These are phyloP conservation scores for Leishmania mexicana DNA, from an alignment of 208 protist genomes.

Conservation along the genomic window DNA sequence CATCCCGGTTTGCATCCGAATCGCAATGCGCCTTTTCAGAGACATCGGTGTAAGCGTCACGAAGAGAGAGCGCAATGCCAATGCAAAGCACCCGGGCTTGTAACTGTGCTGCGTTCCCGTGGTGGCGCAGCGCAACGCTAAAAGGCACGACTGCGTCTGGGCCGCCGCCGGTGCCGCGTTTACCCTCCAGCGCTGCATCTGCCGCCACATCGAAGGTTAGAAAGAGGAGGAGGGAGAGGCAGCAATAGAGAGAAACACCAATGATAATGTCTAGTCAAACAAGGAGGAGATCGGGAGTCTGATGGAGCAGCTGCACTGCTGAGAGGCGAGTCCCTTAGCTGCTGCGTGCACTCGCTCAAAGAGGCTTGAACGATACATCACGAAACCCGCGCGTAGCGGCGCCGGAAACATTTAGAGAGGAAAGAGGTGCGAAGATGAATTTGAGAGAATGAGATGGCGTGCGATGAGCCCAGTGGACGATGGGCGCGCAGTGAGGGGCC, in stretches of 20 bases:
- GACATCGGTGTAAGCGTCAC: slow-evolving; percentile 35
- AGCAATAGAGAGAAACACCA: background rate
- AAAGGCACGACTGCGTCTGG: background rate
- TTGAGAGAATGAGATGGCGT: background rate
- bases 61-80: slow-evolving; percentile 46
- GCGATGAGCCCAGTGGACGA: background rate
- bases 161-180: background rate
- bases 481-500: background rate
- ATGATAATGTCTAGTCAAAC: background rate
- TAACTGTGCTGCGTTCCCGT: slow-evolving; percentile 77
- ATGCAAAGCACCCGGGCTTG: slow-evolving; percentile 54
- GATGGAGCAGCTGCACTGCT: background rate
- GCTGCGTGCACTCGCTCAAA: background rate
- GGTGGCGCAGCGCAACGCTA: slow-evolving; percentile 26
- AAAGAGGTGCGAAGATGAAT: background rate
- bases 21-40: slow-evolving; percentile 43
- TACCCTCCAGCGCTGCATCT: background rate
- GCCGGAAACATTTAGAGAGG: background rate
- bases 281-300: background rate
- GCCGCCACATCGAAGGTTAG: background rate
- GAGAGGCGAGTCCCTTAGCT: background rate
- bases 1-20: slow-evolving; percentile 61
- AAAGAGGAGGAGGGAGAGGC: background rate
- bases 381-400: background rate
- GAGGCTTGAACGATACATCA: background rate